Evolutionary conservation across 768 basidiomycete species (phyloP).

Genomic region (Collybiopsis luxurians): DNA sequence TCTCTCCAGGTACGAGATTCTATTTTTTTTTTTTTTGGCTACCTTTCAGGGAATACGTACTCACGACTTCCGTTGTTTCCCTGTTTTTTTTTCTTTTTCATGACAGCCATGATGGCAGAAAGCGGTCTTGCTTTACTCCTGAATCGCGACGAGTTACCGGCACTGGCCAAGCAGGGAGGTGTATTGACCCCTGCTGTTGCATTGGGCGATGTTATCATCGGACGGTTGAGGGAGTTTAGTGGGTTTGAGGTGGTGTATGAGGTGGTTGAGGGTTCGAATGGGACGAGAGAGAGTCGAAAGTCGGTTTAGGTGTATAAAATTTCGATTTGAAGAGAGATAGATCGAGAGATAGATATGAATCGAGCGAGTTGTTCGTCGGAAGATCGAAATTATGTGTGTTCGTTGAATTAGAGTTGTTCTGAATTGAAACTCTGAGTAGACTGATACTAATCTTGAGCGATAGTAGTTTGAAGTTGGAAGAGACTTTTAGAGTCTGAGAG

Average conservation of each 20-base stretch:
- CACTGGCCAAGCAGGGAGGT: slow-evolving; percentile 64
- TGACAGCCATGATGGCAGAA: slow-evolving; percentile 72
- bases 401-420: no score
- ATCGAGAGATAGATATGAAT: no score
- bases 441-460: no score
- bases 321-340: no score
- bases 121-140: slow-evolving; percentile 65
- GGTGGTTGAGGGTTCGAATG: neutral
- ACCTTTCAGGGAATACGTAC: slow-evolving; percentile 4
- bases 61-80: slow-evolving; percentile 4
- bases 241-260: neutral
- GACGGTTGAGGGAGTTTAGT: slow-evolving; percentile 40
- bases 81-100: neutral
- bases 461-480: no score
- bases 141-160: slow-evolving; percentile 51
- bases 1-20: slow-evolving; percentile 45
- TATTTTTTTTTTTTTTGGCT: neutral
- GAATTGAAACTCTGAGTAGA: no score
- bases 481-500: no score
- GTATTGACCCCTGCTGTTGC: slow-evolving; percentile 82
- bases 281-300: neutral
- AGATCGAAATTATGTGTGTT: no score
- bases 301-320: neutral
- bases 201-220: slow-evolving; percentile 72
- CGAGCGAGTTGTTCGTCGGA: no score